These are phyloP conservation scores for Meyerozyma smithsonii DNA, from an alignment of 1,139 yeast genomes.

Conservation along the genomic window DNA sequence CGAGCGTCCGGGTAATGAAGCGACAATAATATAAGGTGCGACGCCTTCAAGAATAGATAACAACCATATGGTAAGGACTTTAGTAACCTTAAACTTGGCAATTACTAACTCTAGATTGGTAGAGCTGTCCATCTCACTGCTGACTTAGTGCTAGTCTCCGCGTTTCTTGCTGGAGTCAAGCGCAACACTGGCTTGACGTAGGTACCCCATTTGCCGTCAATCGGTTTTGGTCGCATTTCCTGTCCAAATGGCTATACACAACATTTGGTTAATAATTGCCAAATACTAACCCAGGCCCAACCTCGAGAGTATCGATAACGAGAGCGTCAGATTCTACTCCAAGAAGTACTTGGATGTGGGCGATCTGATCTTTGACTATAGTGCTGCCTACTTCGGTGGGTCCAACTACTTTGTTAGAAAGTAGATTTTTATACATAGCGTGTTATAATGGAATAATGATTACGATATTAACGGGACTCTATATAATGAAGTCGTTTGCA, in stretches of 20 bases:
- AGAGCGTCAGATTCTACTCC: conserved; percentile 56
- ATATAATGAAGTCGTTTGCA: not conserved
- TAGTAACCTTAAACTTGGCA: too few species aligned
- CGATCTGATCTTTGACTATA: conserved; percentile 74
- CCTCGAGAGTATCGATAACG: conserved; percentile 27
- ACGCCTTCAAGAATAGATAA: not conserved
- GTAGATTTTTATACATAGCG: too few species aligned
- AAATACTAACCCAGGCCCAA: conserved; percentile 21
- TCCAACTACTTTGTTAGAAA: conserved; percentile 71
- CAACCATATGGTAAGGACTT: not conserved
- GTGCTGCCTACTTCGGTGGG: conserved; percentile 66
- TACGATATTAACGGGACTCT: not conserved
- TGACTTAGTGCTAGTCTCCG: conserved; percentile 74
- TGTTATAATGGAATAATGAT: not conserved
- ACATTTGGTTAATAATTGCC: too few species aligned
- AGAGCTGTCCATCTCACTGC: conserved; percentile 62
- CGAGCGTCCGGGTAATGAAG: not conserved
- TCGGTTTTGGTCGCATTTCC: too few species aligned
- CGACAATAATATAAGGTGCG: too few species aligned
- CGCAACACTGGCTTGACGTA: conserved; percentile 79
- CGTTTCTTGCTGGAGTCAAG: conserved; percentile 85
- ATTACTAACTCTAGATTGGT: conserved; percentile 34
- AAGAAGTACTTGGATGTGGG: conserved; percentile 74
- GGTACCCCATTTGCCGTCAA: conserved; percentile 14
- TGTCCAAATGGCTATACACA: too few species aligned